phyloP scores from a whole-genome alignment of 768 basidiomycete species.

The Megacollybia marginata region DNA sequence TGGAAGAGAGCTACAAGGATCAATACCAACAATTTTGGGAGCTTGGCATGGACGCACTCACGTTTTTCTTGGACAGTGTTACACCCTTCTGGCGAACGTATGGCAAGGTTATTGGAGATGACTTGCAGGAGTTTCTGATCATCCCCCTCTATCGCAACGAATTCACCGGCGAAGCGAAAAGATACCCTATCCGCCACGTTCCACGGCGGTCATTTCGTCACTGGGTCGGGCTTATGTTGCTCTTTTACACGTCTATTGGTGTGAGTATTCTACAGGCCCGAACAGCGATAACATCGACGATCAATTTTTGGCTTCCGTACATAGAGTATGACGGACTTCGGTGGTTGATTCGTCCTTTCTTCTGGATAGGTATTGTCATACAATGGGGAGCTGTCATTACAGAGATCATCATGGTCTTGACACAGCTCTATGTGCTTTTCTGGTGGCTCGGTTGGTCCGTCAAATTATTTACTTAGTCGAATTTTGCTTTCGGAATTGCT shows the following conservation, averaged over 20 bases:
- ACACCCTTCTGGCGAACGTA: slow-evolving; percentile 79
- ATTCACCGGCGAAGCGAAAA: slow-evolving; percentile 70
- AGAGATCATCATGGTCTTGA: slow-evolving; percentile 48
- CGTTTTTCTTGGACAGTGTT: slow-evolving; percentile 67
- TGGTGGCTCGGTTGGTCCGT: slow-evolving; percentile 79
- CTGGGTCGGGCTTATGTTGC: slow-evolving; percentile 54
- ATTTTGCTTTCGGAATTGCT: not conserved
- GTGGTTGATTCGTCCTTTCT: slow-evolving; percentile 56
- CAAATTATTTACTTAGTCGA: slow-evolving; percentile 24
- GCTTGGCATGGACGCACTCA: slow-evolving; percentile 70
- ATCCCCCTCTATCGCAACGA: slow-evolving; percentile 80
- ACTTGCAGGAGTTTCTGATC: slow-evolving; percentile 74
- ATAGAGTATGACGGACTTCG: slow-evolving; percentile 57
- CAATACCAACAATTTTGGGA: slow-evolving; percentile 81
- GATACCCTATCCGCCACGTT: slow-evolving; percentile 50
- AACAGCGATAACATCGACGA: slow-evolving; percentile 46
- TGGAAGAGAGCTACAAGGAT: slow-evolving; percentile 76
- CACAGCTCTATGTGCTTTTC: slow-evolving; percentile 48
- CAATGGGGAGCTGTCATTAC: slow-evolving; percentile 62
- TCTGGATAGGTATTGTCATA: slow-evolving; percentile 54
- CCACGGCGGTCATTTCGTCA: slow-evolving; percentile 62
- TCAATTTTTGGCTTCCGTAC: slow-evolving; percentile 47
- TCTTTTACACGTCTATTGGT: slow-evolving; percentile 40
- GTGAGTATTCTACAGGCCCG: slow-evolving; percentile 50
- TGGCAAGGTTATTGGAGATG: slow-evolving; percentile 75